phyloP scores from a whole-genome alignment of 305 asterid species.

The Fraxinus floribunda region DNA sequence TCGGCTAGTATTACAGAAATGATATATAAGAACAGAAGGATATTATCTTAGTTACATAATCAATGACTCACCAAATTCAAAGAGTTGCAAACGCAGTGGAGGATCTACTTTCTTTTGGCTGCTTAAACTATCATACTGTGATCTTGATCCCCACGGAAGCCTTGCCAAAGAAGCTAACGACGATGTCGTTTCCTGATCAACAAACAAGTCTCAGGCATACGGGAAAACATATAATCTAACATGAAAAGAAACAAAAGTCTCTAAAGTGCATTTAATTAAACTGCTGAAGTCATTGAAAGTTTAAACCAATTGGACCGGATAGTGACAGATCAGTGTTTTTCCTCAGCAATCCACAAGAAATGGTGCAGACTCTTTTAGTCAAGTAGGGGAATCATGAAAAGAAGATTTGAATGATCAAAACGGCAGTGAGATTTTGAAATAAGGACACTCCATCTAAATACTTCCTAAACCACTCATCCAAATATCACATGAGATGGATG shows the following conservation, averaged over 20 bases:
- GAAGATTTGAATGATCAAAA: neutral
- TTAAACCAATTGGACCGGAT: neutral
- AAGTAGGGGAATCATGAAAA: neutral
- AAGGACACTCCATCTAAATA: neutral
- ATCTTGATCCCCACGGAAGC: slow-evolving; percentile 75
- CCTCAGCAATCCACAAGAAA: neutral
- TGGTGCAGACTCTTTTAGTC: neutral
- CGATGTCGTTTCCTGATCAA: slow-evolving; percentile 62
- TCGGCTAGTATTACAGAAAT: neutral
- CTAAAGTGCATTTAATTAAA: neutral
- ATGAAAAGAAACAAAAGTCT: slow-evolving; percentile 15
- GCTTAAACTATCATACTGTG: slow-evolving; percentile 36
- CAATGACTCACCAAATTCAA: slow-evolving; percentile 58
- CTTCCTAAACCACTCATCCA: neutral
- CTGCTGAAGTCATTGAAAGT: neutral
- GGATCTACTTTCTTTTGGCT: slow-evolving; percentile 39
- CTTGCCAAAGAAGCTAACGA: slow-evolving; percentile 64
- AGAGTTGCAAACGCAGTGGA: slow-evolving; percentile 56
- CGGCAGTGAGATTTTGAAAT: neutral
- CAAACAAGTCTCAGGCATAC: slow-evolving; percentile 4
- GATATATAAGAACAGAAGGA: neutral
- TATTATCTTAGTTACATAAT: neutral
- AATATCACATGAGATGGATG: neutral
- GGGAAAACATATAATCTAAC: neutral
- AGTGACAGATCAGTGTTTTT: neutral